Evolutionary conservation across 371 early-diverging fungal genomes (phyloP).

Genomic region (Mortierella sp.): DNA sequence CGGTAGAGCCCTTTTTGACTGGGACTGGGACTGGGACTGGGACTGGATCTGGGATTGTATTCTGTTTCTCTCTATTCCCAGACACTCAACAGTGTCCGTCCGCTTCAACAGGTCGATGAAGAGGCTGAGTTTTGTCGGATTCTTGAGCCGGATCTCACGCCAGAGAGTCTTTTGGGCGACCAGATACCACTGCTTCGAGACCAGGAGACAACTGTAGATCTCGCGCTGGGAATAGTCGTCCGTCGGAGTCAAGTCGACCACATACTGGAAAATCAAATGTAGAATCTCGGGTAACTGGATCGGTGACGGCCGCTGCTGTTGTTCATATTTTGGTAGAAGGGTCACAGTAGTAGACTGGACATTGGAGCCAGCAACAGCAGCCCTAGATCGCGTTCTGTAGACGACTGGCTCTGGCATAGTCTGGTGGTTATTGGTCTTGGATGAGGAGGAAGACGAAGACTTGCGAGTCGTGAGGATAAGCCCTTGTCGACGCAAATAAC

Average conservation of each 20-base stretch:
- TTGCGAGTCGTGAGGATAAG: slow-evolving; percentile 21
- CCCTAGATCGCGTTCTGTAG: slow-evolving; percentile 7
- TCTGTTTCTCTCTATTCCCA: slow-evolving; percentile 30
- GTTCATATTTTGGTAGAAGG: slow-evolving; percentile 11
- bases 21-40: background rate
- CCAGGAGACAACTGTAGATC: slow-evolving; percentile 39
- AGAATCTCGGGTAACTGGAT: slow-evolving; percentile 52
- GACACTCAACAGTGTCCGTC: slow-evolving; percentile 33
- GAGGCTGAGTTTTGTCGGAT: slow-evolving; percentile 20
- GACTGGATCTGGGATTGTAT: slow-evolving; percentile 4
- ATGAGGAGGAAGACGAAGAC: no score
- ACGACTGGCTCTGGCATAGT: background rate
- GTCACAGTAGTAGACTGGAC: slow-evolving; percentile 5
- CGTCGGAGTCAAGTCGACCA: slow-evolving; percentile 36
- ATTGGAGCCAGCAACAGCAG: slow-evolving; percentile 5
- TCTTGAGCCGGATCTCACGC: slow-evolving; percentile 51
- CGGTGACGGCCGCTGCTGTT: slow-evolving; percentile 29
- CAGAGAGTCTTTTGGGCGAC: slow-evolving; percentile 52
- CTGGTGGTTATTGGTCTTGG: background rate
- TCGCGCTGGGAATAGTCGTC: slow-evolving; percentile 52
- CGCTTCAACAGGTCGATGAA: slow-evolving; percentile 43
- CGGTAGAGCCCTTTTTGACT: background rate
- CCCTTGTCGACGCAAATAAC: slow-evolving; percentile 21
- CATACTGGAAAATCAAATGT: slow-evolving; percentile 46
- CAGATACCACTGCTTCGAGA: slow-evolving; percentile 51